A percentile compares a stretch with the other conserved stretches of the same genome.
phyloP scores from a whole-genome alignment of 352 stramenopile genomes.

The Phytophthora hybrid region DNA sequence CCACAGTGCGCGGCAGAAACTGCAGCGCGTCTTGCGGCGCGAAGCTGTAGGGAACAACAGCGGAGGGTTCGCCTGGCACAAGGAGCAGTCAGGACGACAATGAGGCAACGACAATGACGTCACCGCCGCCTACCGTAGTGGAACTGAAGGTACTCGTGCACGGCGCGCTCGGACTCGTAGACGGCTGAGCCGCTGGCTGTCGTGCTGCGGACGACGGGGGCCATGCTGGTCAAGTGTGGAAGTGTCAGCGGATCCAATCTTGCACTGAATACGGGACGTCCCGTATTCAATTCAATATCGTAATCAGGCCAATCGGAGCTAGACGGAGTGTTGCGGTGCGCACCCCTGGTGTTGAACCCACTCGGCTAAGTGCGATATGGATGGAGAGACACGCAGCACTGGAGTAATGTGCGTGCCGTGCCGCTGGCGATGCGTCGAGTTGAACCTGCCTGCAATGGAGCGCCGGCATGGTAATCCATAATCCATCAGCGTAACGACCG shows the following conservation, averaged over 20 bases:
- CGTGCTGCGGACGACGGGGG: conserved; percentile 70
- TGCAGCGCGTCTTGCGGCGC: conserved; percentile 81
- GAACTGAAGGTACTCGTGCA: conserved; percentile 93
- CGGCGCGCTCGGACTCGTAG: conserved; percentile 89
- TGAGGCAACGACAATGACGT: neutral
- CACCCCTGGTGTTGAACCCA: neutral
- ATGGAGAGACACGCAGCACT: conserved; percentile 14
- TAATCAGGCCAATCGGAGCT: conserved; percentile 4
- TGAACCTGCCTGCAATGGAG: neutral
- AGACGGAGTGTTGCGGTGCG: neutral
- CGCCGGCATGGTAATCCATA: conserved; percentile 7
- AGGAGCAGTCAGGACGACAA: neutral
- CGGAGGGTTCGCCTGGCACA: conserved; percentile 59
- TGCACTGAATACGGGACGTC: conserved; percentile 12
- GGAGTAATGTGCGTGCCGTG: neutral
- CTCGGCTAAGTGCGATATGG: conserved; percentile 27
- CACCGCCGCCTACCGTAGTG: conserved; percentile 74
- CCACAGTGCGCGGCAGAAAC: conserved; percentile 90
- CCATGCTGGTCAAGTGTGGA: conserved; percentile 19
- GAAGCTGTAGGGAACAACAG: conserved; percentile 76
- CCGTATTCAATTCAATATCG: conserved; percentile 5
- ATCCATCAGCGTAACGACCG: conserved; percentile 6
- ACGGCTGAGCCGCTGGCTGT: conserved; percentile 88
- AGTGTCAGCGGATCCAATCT: conserved; percentile 2
- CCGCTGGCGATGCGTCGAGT: neutral